Percentiles rank a stretch among this genome's conserved stretches.
These are phyloP conservation scores for Ophiocytium majus DNA, from an alignment of 352 stramenopile species.

Conservation along the genomic window DNA sequence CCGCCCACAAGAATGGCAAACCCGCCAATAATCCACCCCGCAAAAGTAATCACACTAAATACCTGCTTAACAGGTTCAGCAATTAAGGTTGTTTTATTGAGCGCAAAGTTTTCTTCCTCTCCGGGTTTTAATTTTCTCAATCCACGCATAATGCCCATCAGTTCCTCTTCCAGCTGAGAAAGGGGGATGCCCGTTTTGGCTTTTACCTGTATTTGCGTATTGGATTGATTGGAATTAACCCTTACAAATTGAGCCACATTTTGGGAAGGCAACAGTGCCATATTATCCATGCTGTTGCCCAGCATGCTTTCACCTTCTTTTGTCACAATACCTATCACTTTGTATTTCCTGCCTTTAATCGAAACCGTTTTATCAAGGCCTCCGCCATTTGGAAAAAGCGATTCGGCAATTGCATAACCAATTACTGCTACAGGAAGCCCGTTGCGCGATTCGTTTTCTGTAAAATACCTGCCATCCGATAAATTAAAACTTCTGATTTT, in stretches of 20 bases:
- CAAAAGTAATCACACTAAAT: neutral
- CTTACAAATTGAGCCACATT: conserved; percentile 1
- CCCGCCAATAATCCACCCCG: conserved; percentile 4
- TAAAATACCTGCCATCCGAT: conserved; percentile 7
- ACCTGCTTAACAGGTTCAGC: neutral
- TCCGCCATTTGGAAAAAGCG: neutral
- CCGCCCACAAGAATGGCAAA: neutral
- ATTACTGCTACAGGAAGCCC: neutral
- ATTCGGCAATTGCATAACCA: neutral
- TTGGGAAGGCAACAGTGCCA: neutral
- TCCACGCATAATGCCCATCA: neutral
- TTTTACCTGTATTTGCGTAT: neutral
- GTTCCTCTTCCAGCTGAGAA: neutral
- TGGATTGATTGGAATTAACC: too few species aligned
- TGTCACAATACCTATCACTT: neutral
- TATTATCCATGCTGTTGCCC: conserved; percentile 3
- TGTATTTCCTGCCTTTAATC: neutral
- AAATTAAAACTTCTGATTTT: conserved; percentile 16
- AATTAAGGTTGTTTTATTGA: conserved; percentile 8
- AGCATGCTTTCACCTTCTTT: conserved; percentile 16
- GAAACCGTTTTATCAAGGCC: neutral
- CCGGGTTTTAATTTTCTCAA: neutral
- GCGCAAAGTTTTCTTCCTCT: conserved; percentile 6
- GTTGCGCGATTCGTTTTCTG: neutral
- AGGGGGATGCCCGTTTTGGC: neutral